Conservation (phyloP, 2,329 filamentous ascomycete species). For the Aotearoamyces nothofagi region DNA sequence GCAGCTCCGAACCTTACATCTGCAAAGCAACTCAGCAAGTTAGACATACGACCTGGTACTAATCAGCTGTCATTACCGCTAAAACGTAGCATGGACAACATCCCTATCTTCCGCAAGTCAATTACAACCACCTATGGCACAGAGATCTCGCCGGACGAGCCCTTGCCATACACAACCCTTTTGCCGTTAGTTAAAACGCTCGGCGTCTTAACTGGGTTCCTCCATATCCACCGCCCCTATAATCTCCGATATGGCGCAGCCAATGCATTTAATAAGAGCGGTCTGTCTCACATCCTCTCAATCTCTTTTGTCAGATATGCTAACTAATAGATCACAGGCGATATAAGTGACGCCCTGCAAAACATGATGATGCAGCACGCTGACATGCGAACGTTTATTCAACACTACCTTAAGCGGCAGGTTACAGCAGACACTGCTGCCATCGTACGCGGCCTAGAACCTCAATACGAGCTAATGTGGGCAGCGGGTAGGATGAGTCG, state of each 20-base stretch:
- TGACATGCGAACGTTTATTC: slow-evolving; percentile 1
- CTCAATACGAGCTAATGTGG: slow-evolving; percentile 3
- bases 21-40: slow-evolving; percentile 8
- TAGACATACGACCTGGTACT: slow-evolving; percentile 15
- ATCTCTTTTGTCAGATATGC: too few relatives aligned
- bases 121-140: slow-evolving; percentile 9
- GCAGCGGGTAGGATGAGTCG: slow-evolving; percentile 2
- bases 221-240: slow-evolving; percentile 9
- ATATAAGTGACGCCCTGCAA: slow-evolving; percentile 2
- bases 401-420: slow-evolving; percentile 1
- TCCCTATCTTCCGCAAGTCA: slow-evolving; percentile 13
- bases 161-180: slow-evolving; percentile 10
- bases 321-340: too few relatives aligned
- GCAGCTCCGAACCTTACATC: slow-evolving; percentile 11
- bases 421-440: background rate
- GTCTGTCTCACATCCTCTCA: too few relatives aligned
- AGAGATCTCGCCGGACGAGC: slow-evolving; percentile 10
- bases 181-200: slow-evolving; percentile 8
- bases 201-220: slow-evolving; percentile 8
- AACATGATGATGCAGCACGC: slow-evolving; percentile 3
- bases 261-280: slow-evolving; percentile 11
- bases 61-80: slow-evolving; percentile 10
- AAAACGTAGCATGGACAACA: slow-evolving; percentile 9
- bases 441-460: slow-evolving; percentile 1
- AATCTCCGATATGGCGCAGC: slow-evolving; percentile 9